These are phyloP conservation scores for Sphaerostilbella broomeana DNA, from an alignment of 2,329 filamentous ascomycete genomes.

Conservation along the genomic window DNA sequence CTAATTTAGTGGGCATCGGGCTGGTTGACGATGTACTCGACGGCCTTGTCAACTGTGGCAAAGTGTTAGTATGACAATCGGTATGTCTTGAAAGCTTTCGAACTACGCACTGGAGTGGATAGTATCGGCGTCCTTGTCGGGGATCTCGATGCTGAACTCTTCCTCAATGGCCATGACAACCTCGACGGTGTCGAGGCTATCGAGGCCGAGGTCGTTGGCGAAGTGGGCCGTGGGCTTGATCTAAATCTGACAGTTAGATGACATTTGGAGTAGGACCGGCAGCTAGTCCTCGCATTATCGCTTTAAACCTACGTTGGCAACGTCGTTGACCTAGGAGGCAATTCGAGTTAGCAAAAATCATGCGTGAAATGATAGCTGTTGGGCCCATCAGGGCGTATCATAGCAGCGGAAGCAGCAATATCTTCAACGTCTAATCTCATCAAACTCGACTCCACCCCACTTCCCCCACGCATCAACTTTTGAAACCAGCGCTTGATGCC, in stretches of 20 bases:
- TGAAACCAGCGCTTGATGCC: too few species aligned
- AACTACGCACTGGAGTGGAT: conserved; percentile 79
- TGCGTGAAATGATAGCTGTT: too few species aligned
- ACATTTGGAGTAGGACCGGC: conserved; percentile 6
- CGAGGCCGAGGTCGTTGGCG: conserved; percentile 91
- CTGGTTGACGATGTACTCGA: conserved; percentile 88
- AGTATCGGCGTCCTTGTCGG: conserved; percentile 90
- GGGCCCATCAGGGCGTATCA: too few species aligned
- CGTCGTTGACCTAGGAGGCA: conserved; percentile 56
- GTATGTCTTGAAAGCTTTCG: neutral
- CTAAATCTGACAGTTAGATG: conserved; percentile 38
- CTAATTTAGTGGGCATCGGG: conserved; percentile 70
- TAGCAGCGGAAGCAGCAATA: too few species aligned
- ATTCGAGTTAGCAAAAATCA: conserved; percentile 22
- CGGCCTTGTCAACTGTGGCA: conserved; percentile 76
- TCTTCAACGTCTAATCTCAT: too few species aligned
- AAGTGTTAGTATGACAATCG: conserved; percentile 9
- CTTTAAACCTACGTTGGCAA: conserved; percentile 49
- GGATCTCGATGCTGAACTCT: conserved; percentile 87
- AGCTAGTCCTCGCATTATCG: neutral
- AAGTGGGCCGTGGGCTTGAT: conserved; percentile 83
- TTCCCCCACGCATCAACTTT: too few species aligned
- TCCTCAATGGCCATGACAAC: conserved; percentile 99
- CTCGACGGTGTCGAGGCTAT: conserved; percentile 97
- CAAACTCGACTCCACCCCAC: too few species aligned